phyloP scores from a whole-genome alignment of 78 protist species.

The Emiliania huxleyi region DNA sequence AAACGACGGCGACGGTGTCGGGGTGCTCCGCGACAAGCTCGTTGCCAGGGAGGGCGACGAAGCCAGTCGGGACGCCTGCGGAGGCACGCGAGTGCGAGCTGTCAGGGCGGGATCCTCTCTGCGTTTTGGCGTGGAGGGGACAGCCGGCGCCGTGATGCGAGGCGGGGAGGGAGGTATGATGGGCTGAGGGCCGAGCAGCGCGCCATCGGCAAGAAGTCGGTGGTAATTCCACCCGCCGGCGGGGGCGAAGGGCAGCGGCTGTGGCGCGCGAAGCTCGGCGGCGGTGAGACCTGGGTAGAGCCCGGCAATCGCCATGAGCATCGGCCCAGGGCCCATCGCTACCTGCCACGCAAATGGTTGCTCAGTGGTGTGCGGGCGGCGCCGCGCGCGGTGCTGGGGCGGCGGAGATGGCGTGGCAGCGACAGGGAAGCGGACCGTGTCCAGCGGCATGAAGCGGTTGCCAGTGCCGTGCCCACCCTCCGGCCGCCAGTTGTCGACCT shows the following conservation, averaged over 20 bases:
- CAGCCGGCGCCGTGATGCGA: too few species aligned
- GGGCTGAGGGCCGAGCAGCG: too few species aligned
- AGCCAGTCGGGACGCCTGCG: too few species aligned
- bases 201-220: not conserved
- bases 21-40: not conserved
- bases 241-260: constrained; percentile 2
- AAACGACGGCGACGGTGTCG: not conserved
- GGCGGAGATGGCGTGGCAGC: too few species aligned
- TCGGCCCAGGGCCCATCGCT: not conserved
- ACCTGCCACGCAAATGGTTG: too few species aligned
- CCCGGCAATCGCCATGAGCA: not conserved
- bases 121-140: too few species aligned
- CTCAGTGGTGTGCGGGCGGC: too few species aligned
- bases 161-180: too few species aligned
- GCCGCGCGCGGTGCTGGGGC: too few species aligned
- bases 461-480: constrained; percentile 1
- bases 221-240: not conserved
- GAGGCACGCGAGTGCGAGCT: too few species aligned
- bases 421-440: not conserved
- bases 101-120: too few species aligned
- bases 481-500: not conserved
- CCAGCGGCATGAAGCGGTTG: not conserved
- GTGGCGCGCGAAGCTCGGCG: not conserved
- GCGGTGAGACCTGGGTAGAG: not conserved
- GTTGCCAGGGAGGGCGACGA: not conserved